Evolutionary conservation across 805 yeast species (phyloP).

Genomic region (Metschnikowia picachoensis): DNA sequence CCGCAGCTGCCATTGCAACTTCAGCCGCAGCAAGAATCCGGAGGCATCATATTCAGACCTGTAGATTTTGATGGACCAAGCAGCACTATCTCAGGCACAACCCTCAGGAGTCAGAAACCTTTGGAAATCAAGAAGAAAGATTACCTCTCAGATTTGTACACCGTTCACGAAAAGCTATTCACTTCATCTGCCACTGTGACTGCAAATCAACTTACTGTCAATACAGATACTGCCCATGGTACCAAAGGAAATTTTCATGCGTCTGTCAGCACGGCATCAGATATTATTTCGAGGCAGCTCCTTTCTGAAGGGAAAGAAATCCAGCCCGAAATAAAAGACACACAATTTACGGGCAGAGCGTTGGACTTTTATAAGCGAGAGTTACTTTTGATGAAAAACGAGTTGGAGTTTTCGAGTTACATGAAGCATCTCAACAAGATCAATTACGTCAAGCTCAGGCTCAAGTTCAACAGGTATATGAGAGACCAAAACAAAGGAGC

Average conservation of each 20-base stretch:
- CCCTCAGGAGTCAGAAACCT: neutral
- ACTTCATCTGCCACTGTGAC: slow-evolving; percentile 5
- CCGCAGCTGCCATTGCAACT: neutral
- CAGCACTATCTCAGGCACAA: neutral
- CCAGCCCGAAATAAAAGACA: neutral
- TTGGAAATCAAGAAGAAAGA: slow-evolving; percentile 1
- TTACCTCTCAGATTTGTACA: slow-evolving; percentile 23
- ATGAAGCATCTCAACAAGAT: slow-evolving; percentile 39
- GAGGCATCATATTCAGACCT: slow-evolving; percentile 9
- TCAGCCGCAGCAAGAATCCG: neutral
- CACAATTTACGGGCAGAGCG: slow-evolving; percentile 17
- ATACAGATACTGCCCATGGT: neutral
- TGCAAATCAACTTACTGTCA: slow-evolving; percentile 1
- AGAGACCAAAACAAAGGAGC: neutral
- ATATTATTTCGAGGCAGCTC: slow-evolving; percentile 11
- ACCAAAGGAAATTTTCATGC: slow-evolving; percentile 10
- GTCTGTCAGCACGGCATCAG: slow-evolving; percentile 11
- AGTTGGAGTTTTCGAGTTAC: slow-evolving; percentile 56
- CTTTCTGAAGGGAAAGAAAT: slow-evolving; percentile 6
- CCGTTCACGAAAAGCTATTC: slow-evolving; percentile 33
- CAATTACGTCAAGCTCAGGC: slow-evolving; percentile 14
- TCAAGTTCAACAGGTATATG: slow-evolving; percentile 8
- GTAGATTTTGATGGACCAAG: slow-evolving; percentile 11
- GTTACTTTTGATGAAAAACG: slow-evolving; percentile 52
- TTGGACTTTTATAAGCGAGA: slow-evolving; percentile 55